Evolutionary conservation across 345 rosid genomes (phyloP).

Genomic region (Microcos paniculata): DNA sequence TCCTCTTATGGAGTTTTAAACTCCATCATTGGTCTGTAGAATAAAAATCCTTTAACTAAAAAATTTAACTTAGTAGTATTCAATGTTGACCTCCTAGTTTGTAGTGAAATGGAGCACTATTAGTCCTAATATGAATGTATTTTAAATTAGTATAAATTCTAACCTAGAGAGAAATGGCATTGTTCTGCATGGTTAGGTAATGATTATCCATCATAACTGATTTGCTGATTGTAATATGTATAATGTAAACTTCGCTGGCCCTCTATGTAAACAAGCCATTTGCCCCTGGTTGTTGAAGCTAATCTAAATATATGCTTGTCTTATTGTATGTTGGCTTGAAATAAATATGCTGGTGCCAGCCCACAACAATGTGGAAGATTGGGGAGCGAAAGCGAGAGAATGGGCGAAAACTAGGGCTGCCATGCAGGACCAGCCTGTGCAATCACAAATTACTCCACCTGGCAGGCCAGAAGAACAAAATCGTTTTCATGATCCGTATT

Average conservation of each 20-base stretch:
- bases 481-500: constrained; percentile 48
- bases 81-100: not conserved
- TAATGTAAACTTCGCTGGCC: not conserved
- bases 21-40: not conserved
- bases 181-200: not conserved
- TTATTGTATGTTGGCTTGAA: not conserved
- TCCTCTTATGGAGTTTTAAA: not conserved
- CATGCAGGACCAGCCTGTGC: constrained; percentile 52
- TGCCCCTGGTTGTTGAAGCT: not conserved
- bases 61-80: not conserved
- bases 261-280: not conserved
- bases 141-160: not conserved
- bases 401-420: constrained; percentile 76
- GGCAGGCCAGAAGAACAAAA: constrained; percentile 52
- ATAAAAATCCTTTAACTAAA: not conserved
- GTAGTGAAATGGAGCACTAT: not conserved
- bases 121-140: not conserved
- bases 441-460: constrained; percentile 40
- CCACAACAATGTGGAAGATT: constrained; percentile 64
- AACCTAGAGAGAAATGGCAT: not conserved
- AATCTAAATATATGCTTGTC: not conserved
- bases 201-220: not conserved
- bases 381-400: constrained; percentile 97
- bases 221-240: not conserved
- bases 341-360: constrained; percentile 35